phyloP scores from a whole-genome alignment of 2,329 filamentous ascomycete genomes.

The Pestalotiopsis sp. region DNA sequence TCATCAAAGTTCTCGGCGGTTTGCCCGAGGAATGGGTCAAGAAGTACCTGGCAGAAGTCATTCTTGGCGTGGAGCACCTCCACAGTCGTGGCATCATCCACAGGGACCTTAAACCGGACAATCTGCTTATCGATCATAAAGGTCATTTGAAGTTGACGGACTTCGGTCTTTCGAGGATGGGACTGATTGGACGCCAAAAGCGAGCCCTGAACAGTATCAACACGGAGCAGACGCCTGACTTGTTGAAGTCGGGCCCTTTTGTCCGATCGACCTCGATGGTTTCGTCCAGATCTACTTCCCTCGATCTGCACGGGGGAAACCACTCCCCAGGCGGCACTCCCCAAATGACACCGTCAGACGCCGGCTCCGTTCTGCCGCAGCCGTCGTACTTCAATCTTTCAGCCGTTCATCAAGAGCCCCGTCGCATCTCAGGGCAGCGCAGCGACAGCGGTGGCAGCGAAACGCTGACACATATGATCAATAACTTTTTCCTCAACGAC shows the following conservation, averaged over 20 bases:
- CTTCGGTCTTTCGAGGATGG: conserved; percentile 97
- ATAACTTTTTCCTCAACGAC: conserved; percentile 75
- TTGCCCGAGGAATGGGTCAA: conserved; percentile 97
- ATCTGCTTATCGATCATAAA: conserved; percentile 94
- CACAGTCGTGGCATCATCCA: conserved; percentile 95
- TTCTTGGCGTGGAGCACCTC: conserved; percentile 94
- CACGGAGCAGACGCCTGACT: conserved; percentile 84
- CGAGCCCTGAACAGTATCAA: conserved; percentile 78
- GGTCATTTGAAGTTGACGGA: conserved; percentile 97
- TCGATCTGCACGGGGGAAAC: conserved; percentile 75
- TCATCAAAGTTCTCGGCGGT: conserved; percentile 92
- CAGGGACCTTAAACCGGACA: conserved; percentile 95
- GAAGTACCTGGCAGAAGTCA: conserved; percentile 95
- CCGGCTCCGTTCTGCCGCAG: conserved; percentile 67
- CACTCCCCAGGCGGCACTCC: conserved; percentile 85
- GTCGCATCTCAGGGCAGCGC: conserved; percentile 76
- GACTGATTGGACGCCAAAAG: conserved; percentile 93
- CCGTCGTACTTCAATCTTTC: conserved; percentile 91
- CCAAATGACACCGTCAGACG: conserved; percentile 78
- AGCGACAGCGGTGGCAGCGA: conserved; percentile 95
- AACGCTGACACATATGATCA: conserved; percentile 79
- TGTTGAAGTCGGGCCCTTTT: conserved; percentile 91
- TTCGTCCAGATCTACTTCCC: conserved; percentile 90
- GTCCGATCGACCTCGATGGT: conserved; percentile 81
- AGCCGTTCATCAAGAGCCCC: conserved; percentile 58